A percentile compares a stretch with the other conserved stretches of the same genome.
Evolutionary conservation across 2,329 filamentous ascomycete species (phyloP).

Genomic region (Rhynchosporium graminicola): DNA sequence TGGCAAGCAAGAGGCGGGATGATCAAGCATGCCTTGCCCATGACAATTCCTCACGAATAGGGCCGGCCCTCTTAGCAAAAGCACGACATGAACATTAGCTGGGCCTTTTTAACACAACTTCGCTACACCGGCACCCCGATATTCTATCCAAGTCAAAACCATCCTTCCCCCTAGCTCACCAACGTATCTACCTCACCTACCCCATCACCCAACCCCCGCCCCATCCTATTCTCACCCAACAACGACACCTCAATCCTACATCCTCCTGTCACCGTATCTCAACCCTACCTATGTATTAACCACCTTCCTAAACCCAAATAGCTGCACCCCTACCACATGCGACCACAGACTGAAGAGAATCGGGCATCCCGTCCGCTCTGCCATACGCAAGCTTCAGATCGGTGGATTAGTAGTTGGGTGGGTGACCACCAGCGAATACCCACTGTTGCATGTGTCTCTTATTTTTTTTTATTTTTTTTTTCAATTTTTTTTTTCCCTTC

Average conservation of each 20-base stretch:
- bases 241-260: background rate
- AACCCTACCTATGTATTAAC: background rate
- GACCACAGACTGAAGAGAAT: constrained; percentile 8
- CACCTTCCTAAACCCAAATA: background rate
- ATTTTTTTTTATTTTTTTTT: background rate
- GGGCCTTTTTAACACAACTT: too few relatives aligned
- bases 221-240: background rate
- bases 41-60: too few relatives aligned
- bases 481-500: too few relatives aligned
- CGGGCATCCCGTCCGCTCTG: constrained; percentile 13
- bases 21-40: background rate
- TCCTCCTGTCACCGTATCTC: background rate
- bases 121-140: too few relatives aligned
- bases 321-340: background rate
- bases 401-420: constrained; percentile 14
- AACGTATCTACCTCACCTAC: background rate
- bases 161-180: background rate
- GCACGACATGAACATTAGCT: too few relatives aligned
- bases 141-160: background rate
- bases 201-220: background rate
- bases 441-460: background rate
- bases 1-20: background rate
- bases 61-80: too few relatives aligned
- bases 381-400: constrained; percentile 9
- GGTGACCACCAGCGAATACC: constrained; percentile 13